Percentiles rank a stretch among this genome's conserved stretches.
phyloP scores from a whole-genome alignment of 106 monocot species.

The Dioscorea zingiberensis region DNA sequence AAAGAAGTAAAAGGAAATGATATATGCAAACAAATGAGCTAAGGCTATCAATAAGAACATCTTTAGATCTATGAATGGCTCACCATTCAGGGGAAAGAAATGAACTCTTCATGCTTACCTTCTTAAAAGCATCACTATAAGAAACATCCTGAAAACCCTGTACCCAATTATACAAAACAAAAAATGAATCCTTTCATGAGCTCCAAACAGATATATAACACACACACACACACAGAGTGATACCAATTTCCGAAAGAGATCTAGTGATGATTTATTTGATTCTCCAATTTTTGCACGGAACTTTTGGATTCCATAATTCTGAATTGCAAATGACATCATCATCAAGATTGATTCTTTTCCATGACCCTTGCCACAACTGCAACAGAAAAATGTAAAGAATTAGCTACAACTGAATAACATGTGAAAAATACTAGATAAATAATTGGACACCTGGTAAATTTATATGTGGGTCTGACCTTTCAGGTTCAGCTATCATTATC shows the following conservation, averaged over 20 bases:
- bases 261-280: constrained; percentile 63
- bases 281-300: constrained; percentile 88
- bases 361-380: constrained; percentile 80
- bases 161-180: constrained; percentile 7
- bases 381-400: constrained; percentile 1
- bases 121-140: constrained; percentile 66
- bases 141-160: constrained; percentile 78
- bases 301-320: constrained; percentile 51
- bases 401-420: neutral
- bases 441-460: no score
- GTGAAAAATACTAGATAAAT: no score
- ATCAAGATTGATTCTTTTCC: constrained; percentile 70
- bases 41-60: neutral
- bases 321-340: constrained; percentile 84
- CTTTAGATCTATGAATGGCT: neutral
- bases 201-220: neutral
- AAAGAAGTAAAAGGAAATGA: neutral
- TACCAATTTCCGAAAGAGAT: constrained; percentile 83
- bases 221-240: constrained; percentile 3
- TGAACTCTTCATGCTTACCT: constrained; percentile 32
- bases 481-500: constrained; percentile 92
- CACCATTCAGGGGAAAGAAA: neutral
- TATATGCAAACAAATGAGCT: neutral
- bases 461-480: constrained; percentile 35
- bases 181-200: neutral